Conservation (phyloP, 1,284 basidiomycete genomes). For the Ganoderma boninense region DNA sequence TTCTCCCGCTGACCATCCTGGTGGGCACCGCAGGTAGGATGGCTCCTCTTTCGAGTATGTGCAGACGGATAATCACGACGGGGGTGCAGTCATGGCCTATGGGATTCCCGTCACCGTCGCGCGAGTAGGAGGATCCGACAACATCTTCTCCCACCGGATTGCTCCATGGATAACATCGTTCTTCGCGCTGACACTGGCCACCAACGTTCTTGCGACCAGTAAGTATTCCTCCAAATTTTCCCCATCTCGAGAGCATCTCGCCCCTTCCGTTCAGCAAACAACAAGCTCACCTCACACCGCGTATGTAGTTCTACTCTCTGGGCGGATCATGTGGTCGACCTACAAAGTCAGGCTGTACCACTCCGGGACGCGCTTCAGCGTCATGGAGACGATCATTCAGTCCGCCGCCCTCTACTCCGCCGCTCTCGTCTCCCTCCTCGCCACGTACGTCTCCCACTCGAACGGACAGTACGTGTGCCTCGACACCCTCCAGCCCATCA, state of each 20-base stretch:
- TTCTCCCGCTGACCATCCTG: conserved; percentile 13
- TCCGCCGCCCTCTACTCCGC: conserved; percentile 32
- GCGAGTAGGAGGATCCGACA: background rate
- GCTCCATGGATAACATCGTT: conserved; percentile 23
- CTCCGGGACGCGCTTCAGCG: conserved; percentile 17
- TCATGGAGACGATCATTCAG: conserved; percentile 15
- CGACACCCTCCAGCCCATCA: conserved; percentile 30
- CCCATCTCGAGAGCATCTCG: too few relatives aligned
- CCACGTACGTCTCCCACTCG: conserved; percentile 27
- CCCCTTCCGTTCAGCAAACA: too few relatives aligned
- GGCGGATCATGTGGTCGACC: conserved; percentile 21
- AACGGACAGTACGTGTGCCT: conserved; percentile 32
- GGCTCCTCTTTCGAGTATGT: too few relatives aligned
- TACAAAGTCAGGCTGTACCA: conserved; percentile 14
- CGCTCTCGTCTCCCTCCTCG: conserved; percentile 27
- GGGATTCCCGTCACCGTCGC: conserved; percentile 11
- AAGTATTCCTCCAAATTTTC: background rate
- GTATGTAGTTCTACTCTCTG: conserved; percentile 15
- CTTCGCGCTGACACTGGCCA: conserved; percentile 21
- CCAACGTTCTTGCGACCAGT: conserved; percentile 26
- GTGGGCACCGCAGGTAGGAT: conserved; percentile 8
- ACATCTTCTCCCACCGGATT: conserved; percentile 21
- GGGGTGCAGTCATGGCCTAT: conserved; percentile 10
- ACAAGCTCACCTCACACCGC: too few relatives aligned
- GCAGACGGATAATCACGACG: too few relatives aligned